Evolutionary conservation across 2,329 filamentous ascomycete species (phyloP).

Genomic region (Penicillium glabrum): DNA sequence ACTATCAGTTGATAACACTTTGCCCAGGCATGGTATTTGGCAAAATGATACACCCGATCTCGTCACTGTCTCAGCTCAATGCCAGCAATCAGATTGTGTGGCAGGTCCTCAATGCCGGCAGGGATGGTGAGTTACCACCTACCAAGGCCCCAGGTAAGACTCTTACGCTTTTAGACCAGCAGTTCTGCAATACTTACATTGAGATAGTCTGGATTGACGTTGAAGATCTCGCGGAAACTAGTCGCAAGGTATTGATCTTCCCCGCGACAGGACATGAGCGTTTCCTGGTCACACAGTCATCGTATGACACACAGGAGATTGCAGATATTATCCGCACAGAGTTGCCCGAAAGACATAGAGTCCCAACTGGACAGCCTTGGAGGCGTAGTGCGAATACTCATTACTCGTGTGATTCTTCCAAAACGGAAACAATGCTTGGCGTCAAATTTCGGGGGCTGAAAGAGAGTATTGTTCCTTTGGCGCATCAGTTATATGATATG

Average conservation of each 20-base stretch:
- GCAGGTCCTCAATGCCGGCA: slow-evolving; percentile 25
- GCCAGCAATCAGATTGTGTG: slow-evolving; percentile 31
- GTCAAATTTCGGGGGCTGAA: slow-evolving; percentile 34
- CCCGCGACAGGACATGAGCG: slow-evolving; percentile 16
- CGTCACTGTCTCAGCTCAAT: slow-evolving; percentile 23
- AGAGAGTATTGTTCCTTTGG: slow-evolving; percentile 21
- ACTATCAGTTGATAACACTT: slow-evolving; percentile 17
- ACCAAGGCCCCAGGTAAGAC: slow-evolving; percentile 27
- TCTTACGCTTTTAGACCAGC: too few relatives aligned
- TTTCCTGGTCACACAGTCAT: slow-evolving; percentile 27
- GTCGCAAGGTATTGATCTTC: slow-evolving; percentile 15
- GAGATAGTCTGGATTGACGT: slow-evolving; percentile 23
- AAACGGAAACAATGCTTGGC: slow-evolving; percentile 46
- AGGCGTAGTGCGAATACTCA: slow-evolving; percentile 23
- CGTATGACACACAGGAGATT: slow-evolving; percentile 32
- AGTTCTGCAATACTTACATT: background rate
- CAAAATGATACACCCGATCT: slow-evolving; percentile 22
- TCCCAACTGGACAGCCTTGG: slow-evolving; percentile 25
- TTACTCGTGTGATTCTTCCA: slow-evolving; percentile 51
- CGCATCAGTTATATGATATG: slow-evolving; percentile 22
- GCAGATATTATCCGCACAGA: slow-evolving; percentile 24
- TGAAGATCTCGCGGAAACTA: slow-evolving; percentile 20
- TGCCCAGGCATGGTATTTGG: slow-evolving; percentile 33
- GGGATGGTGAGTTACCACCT: slow-evolving; percentile 19
- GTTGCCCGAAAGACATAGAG: slow-evolving; percentile 12